Evolutionary conservation across 2,329 filamentous ascomycete species (phyloP), one percentile per base, ranked within the genome.

Genomic region (Helminthosporium solani): DNA sequence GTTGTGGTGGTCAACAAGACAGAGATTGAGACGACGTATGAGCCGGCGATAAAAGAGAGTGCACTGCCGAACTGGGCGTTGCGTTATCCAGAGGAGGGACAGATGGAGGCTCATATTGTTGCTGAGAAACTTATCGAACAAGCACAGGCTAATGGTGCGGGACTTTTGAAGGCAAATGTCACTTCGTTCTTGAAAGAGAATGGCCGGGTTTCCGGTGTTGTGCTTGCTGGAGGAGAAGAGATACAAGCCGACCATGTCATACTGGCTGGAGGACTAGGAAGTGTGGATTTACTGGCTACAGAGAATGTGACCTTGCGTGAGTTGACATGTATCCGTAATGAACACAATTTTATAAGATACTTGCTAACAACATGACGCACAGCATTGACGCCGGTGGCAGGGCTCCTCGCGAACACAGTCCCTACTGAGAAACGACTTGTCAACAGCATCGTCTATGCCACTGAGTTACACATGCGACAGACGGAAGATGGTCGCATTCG

Each of bases 91-190:
- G 44, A 47, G 28, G 44, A 47, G 27, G 44, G 39, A 14, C 39
- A 42, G 33, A 47, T 47, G 39, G 44, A 47, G 19, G 44, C 44
- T 2, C 39, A 47, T 21, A 39, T 47, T 20, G 44, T 42, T 15
- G 44, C 44, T 2, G 39, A 38, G 33, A 42, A 47, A 16, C 33
- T 47, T 15, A 33, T 47, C 9, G 44, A 37, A 14, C 3, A 36
- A 6, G 44, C 44, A 2, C 33, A 42, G 19, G 25, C 33, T 7
- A 33, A 38, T n/a, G 44, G 44, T 27, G 44, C 44, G 6, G 35
- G 28, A 19, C 27, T 47, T 9, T 23, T 47, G 14, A 30, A 47
- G 34, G 31, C 33, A 7, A 47, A 42, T 21, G 39, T 47, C 1
- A 42, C 40, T 15, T 38, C 25, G 11, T 47, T 47, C 3, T 8